Conservation (phyloP, 164 flowering plant genomes). For the Berberis vulgaris region DNA sequence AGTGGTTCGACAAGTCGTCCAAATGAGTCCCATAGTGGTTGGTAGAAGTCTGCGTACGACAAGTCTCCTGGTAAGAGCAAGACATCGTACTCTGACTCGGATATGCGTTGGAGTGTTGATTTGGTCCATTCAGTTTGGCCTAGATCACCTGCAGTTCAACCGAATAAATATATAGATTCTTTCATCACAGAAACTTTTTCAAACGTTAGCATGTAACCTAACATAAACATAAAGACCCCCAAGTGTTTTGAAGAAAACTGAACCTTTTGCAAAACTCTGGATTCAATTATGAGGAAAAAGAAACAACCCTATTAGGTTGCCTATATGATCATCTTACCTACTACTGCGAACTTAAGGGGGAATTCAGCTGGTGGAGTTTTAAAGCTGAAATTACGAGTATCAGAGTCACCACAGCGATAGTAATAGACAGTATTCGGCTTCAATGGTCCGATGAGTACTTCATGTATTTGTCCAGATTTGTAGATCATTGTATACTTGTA, state of each 20-base stretch:
- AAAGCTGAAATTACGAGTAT: conserved; percentile 31
- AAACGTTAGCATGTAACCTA: no score
- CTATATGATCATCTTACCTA: conserved; percentile 21
- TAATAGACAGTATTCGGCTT: conserved; percentile 37
- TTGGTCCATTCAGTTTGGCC: conserved; percentile 86
- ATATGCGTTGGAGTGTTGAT: conserved; percentile 59
- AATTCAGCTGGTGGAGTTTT: conserved; percentile 58
- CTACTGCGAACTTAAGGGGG: conserved; percentile 53
- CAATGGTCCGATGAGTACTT: conserved; percentile 54
- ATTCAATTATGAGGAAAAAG: no score
- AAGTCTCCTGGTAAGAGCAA: conserved; percentile 75
- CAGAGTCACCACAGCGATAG: conserved; percentile 32
- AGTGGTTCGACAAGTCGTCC: conserved; percentile 73
- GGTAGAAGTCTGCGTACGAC: conserved; percentile 59
- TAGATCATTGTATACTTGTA: conserved; percentile 32
- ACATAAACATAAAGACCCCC: no score
- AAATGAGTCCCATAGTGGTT: conserved; percentile 70
- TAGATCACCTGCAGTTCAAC: conserved; percentile 45
- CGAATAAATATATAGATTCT: no score
- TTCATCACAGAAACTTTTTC: no score
- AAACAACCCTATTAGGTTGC: background rate
- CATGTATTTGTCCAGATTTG: conserved; percentile 51
- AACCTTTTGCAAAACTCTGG: no score
- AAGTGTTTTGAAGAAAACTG: no score
- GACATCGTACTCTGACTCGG: conserved; percentile 47